A percentile compares a stretch with the other conserved stretches of the same genome.
Conservation (phyloP, 2,329 filamentous ascomycete genomes). For the Aspergillus persii region DNA sequence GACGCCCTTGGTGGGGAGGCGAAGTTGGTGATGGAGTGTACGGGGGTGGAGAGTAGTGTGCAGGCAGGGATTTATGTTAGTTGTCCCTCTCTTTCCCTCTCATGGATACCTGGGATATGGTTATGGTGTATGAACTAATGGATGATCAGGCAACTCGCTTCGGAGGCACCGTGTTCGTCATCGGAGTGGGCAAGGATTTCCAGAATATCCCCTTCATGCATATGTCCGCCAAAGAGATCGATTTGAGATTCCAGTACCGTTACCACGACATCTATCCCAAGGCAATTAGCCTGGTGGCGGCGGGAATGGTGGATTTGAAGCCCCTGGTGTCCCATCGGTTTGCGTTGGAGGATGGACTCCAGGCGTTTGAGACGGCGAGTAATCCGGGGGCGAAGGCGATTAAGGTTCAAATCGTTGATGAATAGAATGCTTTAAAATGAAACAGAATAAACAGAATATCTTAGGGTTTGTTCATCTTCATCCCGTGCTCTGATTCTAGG, state of each 20-base stretch:
- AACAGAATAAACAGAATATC: background rate
- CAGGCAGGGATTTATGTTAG: slow-evolving; percentile 21
- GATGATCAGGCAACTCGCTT: slow-evolving; percentile 16
- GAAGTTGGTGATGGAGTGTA: slow-evolving; percentile 21
- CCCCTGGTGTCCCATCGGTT: slow-evolving; percentile 41
- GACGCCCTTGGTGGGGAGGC: slow-evolving; percentile 17
- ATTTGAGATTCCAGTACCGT: slow-evolving; percentile 18
- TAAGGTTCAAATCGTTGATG: slow-evolving; percentile 29
- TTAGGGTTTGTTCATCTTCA: too few species aligned
- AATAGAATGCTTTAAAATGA: slow-evolving; percentile 1
- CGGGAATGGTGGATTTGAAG: slow-evolving; percentile 39
- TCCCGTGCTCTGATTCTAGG: too few species aligned
- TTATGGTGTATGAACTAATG: too few species aligned
- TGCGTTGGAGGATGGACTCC: slow-evolving; percentile 33
- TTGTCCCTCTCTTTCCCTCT: background rate
- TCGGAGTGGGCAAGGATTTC: slow-evolving; percentile 20
- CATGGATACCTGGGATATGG: too few species aligned
- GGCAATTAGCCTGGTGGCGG: slow-evolving; percentile 25
- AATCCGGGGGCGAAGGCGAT: slow-evolving; percentile 35
- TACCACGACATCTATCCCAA: slow-evolving; percentile 25
- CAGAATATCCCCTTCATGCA: slow-evolving; percentile 22
- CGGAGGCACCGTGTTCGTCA: slow-evolving; percentile 19
- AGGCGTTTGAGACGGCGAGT: slow-evolving; percentile 38
- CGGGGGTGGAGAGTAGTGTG: slow-evolving; percentile 19
- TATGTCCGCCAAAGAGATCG: slow-evolving; percentile 19